Conservation (phyloP, 129 eudicot genomes). For the Smallanthus sonchifolius region DNA sequence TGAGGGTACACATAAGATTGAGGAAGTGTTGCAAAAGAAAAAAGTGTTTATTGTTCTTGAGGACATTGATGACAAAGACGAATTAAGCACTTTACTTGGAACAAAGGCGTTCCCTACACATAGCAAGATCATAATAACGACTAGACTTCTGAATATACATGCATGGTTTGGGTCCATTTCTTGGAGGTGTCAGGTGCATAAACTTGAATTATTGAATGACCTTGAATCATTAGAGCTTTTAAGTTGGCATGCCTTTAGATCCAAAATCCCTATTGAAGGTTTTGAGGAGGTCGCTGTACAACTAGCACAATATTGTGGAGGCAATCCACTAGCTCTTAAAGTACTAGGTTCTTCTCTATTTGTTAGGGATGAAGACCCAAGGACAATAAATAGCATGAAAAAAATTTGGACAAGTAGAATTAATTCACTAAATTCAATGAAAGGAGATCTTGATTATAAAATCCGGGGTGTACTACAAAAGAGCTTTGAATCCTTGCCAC, state of each 20-base stretch:
- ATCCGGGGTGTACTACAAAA: neutral
- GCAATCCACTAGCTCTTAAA: slow-evolving; percentile 11
- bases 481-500: slow-evolving; percentile 7
- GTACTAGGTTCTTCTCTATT: slow-evolving; percentile 14
- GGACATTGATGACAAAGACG: slow-evolving; percentile 5
- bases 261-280: neutral
- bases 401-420: neutral
- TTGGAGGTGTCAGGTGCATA: neutral
- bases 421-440: neutral
- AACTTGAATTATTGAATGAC: neutral
- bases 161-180: neutral
- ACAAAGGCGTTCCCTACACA: neutral
- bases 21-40: neutral
- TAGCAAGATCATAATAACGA: slow-evolving; percentile 13
- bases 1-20: neutral
- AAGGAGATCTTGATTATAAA: neutral
- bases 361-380: neutral
- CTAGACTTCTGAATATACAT: neutral
- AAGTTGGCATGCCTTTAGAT: slow-evolving; percentile 11
- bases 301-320: slow-evolving; percentile 3
- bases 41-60: slow-evolving; percentile 5
- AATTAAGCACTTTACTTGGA: slow-evolving; percentile 11
- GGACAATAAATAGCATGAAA: neutral
- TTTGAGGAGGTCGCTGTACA: neutral
- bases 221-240: slow-evolving; percentile 12